Percentiles rank a stretch among this genome's conserved stretches.
These are phyloP conservation scores for Coniochaeta hoffmannii DNA, from an alignment of 2,329 filamentous ascomycete species.

Conservation along the genomic window DNA sequence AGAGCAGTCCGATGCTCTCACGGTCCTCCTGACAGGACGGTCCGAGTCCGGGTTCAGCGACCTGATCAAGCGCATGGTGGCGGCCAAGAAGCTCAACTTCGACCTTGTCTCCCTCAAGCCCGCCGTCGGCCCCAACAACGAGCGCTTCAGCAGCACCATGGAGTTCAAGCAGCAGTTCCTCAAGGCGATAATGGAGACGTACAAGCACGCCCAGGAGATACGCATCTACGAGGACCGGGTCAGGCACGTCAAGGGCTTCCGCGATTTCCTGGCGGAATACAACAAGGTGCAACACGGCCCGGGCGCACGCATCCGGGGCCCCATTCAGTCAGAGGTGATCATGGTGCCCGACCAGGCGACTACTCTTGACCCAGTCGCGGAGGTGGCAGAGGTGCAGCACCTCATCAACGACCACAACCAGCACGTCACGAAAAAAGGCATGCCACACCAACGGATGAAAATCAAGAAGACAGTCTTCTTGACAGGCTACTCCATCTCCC, in stretches of 20 bases:
- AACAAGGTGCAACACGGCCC: slow-evolving; percentile 49
- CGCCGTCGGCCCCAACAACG: slow-evolving; percentile 67
- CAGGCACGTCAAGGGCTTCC: slow-evolving; percentile 71
- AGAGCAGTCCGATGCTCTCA: slow-evolving; percentile 76
- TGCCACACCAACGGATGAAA: slow-evolving; percentile 41
- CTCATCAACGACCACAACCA: slow-evolving; percentile 85
- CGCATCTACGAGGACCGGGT: slow-evolving; percentile 63
- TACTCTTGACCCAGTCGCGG: slow-evolving; percentile 67
- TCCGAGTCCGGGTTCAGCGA: slow-evolving; percentile 70
- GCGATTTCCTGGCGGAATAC: slow-evolving; percentile 73
- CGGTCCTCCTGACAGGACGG: slow-evolving; percentile 81
- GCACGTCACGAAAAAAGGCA: slow-evolving; percentile 31
- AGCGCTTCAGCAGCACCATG: slow-evolving; percentile 78
- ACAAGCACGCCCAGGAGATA: slow-evolving; percentile 74
- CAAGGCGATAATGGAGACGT: slow-evolving; percentile 75
- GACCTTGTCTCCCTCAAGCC: slow-evolving; percentile 88
- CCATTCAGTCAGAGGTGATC: slow-evolving; percentile 74
- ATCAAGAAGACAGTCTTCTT: slow-evolving; percentile 88
- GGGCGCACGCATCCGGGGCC: slow-evolving; percentile 47
- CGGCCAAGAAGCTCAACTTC: slow-evolving; percentile 73
- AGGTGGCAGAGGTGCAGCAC: slow-evolving; percentile 78
- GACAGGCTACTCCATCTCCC: slow-evolving; percentile 79
- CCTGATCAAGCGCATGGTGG: slow-evolving; percentile 73
- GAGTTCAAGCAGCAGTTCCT: slow-evolving; percentile 87
- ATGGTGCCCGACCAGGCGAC: slow-evolving; percentile 73